Base-by-base conservation (phyloP, 2,329 filamentous ascomycete species). In the Chaetomiaceae sp. region DNA sequence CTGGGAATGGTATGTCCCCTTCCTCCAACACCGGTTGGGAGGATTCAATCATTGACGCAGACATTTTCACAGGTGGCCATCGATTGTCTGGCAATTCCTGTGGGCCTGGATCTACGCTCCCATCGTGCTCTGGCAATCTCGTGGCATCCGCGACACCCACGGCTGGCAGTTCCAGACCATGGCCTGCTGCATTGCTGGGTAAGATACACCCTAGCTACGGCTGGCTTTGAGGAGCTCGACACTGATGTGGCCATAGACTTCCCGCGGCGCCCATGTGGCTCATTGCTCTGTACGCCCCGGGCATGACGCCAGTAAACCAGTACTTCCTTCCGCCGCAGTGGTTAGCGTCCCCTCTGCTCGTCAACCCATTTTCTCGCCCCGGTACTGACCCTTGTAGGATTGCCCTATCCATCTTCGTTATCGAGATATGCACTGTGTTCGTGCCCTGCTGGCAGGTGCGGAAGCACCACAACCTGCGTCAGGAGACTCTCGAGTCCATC, bases 221-320 rank as follows among this genome's bases (percentile, higher is more conserved):
- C 20, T 27, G 15, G 7, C 20, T 26, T 17, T 14, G 36, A 6
- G 11, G 20, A 19, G 10, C 3, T 34, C 27, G 26, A 32, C 19
- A 12, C 35, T 53, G 38, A 49, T 24, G 29, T 12, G 6, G 5
- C n/a, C 17, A 7, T 36, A 81, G 78, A 46, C 71, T 86, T 17
- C 80, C 76, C 45, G 81, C 80, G 18, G 77, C 80, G 8, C 83
- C 83, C 0, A 73, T 86, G 66, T 86, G 81, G 81, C 71, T 86
- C 30, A 63, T 81, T 19, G 81, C 78, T 45, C 65, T 79, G 12
- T 72, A 76, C 48, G 68, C 69, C 3, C 72, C 76, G 6, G 67
- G 54, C 8, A 75, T 82, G 67, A 66, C 62, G 2, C 58, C 64
- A 0, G 62, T 82, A 44, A 81, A 82, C 59, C 57, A 63, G 11